These are phyloP conservation scores for Peronospora tabacina DNA, from an alignment of 352 stramenopile species.

Conservation along the genomic window DNA sequence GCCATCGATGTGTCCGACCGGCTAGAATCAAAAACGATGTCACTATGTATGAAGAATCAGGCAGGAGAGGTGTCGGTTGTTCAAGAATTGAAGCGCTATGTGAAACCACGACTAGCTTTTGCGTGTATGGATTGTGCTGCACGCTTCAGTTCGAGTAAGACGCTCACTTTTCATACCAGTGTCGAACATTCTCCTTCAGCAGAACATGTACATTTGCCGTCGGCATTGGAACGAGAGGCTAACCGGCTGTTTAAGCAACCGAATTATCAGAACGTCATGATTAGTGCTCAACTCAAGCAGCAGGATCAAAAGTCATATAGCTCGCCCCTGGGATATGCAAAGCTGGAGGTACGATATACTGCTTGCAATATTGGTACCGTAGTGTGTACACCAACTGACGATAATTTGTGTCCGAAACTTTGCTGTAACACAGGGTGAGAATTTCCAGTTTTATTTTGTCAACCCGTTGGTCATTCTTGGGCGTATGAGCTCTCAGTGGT, in stretches of 20 bases:
- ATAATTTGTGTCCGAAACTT: conserved; percentile 1
- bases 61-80: conserved; percentile 29
- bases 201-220: conserved; percentile 1
- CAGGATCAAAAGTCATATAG: conserved; percentile 16
- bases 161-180: conserved; percentile 45
- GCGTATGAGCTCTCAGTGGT: conserved; percentile 45
- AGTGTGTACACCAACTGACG: conserved; percentile 3
- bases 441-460: conserved; percentile 68
- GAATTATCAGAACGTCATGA: conserved; percentile 40
- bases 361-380: background rate
- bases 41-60: conserved; percentile 9
- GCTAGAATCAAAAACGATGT: conserved; percentile 14
- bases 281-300: conserved; percentile 33
- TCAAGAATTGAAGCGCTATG: conserved; percentile 51
- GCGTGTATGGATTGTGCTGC: conserved; percentile 36
- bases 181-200: conserved; percentile 29
- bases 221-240: conserved; percentile 30
- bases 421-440: conserved; percentile 29
- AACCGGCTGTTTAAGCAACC: conserved; percentile 38
- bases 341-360: conserved; percentile 46
- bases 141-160: conserved; percentile 44
- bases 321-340: conserved; percentile 57
- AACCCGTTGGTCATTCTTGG: conserved; percentile 58
- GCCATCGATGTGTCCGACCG: conserved; percentile 23
- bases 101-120: conserved; percentile 47